Conservation (phyloP, 2,329 filamentous ascomycete species). For the Colletotrichum sojae region DNA sequence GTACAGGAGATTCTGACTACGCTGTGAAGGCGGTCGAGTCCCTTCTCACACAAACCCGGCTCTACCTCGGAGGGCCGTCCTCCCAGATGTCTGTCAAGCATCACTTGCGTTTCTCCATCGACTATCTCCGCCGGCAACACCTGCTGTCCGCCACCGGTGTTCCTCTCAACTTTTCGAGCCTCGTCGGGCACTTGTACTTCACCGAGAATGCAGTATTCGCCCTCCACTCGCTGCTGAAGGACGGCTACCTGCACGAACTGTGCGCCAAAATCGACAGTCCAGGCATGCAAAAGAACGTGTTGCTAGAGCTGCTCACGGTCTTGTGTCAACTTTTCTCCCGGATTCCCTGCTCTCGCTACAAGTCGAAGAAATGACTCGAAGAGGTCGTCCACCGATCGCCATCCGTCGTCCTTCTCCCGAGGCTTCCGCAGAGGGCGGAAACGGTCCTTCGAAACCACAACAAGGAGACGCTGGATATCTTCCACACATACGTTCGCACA, state of each 20-base stretch:
- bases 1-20: slow-evolving; percentile 74
- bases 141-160: slow-evolving; percentile 73
- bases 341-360: slow-evolving; percentile 60
- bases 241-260: slow-evolving; percentile 76
- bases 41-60: slow-evolving; percentile 76
- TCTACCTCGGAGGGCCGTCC: slow-evolving; percentile 79
- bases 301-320: slow-evolving; percentile 76
- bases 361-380: slow-evolving; percentile 58
- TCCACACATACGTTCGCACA: slow-evolving; percentile 77
- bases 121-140: slow-evolving; percentile 79
- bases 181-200: slow-evolving; percentile 81
- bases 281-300: slow-evolving; percentile 60
- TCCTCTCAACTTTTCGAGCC: slow-evolving; percentile 80
- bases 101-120: slow-evolving; percentile 84
- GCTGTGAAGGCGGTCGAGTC: slow-evolving; percentile 75
- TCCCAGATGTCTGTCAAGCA: slow-evolving; percentile 80
- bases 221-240: slow-evolving; percentile 80
- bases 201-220: slow-evolving; percentile 83
- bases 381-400: slow-evolving; percentile 69
- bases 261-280: slow-evolving; percentile 68
- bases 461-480: slow-evolving; percentile 74
- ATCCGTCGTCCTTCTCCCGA: slow-evolving; percentile 58
- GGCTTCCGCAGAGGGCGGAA: slow-evolving; percentile 58
- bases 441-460: slow-evolving; percentile 74
- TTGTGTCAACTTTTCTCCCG: slow-evolving; percentile 81